Evolutionary conservation across 2,329 filamentous ascomycete species (phyloP).

Genomic region (Monosporascus cannonballus): DNA sequence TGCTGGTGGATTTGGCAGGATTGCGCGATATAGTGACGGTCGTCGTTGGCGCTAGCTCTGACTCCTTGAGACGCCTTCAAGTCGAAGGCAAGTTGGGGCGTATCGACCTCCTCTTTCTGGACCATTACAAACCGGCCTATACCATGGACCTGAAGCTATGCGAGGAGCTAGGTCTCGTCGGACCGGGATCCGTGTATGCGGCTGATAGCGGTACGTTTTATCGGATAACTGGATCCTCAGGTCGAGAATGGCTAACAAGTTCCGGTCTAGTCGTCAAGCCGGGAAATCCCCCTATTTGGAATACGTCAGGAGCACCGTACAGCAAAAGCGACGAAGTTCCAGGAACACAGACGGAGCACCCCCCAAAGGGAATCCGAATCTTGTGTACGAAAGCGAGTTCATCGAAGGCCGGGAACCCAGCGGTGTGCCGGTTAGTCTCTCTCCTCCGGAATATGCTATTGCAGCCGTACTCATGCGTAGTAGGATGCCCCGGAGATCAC

Average conservation of each 20-base stretch:
- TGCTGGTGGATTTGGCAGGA: constrained; percentile 68
- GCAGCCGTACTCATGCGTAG: constrained; percentile 13
- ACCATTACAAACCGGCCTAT: constrained; percentile 76
- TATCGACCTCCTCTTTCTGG: constrained; percentile 71
- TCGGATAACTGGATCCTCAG: background rate
- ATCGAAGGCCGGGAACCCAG: constrained; percentile 63
- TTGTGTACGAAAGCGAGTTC: constrained; percentile 60
- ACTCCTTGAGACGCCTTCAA: constrained; percentile 57
- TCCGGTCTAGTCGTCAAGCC: constrained; percentile 51
- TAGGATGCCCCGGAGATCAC: constrained; percentile 65
- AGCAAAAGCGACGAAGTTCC: constrained; percentile 49
- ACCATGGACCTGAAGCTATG: constrained; percentile 69
- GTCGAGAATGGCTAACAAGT: background rate
- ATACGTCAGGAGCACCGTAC: constrained; percentile 61
- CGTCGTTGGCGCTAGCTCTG: constrained; percentile 61
- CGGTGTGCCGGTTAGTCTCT: constrained; percentile 51
- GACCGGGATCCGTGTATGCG: constrained; percentile 54
- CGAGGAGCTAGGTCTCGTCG: constrained; percentile 62
- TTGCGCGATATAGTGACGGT: constrained; percentile 65
- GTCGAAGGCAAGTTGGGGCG: constrained; percentile 44
- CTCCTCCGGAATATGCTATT: background rate
- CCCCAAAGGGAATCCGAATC: constrained; percentile 50
- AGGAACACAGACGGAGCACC: constrained; percentile 23
- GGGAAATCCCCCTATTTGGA: constrained; percentile 65
- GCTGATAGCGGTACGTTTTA: constrained; percentile 52